These are phyloP conservation scores for Zygoascus biomembranicola DNA, from an alignment of 805 yeast species.

Conservation along the genomic window DNA sequence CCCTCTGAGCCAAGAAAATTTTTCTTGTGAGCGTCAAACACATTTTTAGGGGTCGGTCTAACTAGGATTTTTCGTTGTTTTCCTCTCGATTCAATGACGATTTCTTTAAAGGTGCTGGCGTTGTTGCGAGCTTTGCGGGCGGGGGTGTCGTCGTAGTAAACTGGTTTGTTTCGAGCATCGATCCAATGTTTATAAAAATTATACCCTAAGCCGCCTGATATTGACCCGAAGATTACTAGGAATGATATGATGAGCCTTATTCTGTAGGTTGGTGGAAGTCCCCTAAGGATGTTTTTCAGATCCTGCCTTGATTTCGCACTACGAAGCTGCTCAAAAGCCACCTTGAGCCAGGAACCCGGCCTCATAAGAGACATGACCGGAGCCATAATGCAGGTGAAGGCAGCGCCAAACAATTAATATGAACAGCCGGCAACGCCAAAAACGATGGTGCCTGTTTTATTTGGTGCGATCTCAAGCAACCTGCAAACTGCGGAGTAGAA, in stretches of 20 bases:
- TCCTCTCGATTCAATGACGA: conserved; percentile 20
- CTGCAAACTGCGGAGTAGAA: too few relatives aligned
- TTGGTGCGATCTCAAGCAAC: too few relatives aligned
- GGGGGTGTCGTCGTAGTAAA: neutral
- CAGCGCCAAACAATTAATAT: too few relatives aligned
- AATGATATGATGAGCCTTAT: neutral
- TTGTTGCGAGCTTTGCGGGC: neutral
- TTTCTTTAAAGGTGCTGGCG: conserved; percentile 11
- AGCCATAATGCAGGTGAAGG: neutral
- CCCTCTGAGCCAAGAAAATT: conserved; percentile 16
- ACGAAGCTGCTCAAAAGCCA: neutral
- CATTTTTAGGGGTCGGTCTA: conserved; percentile 22
- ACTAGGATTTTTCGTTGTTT: conserved; percentile 19
- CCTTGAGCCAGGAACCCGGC: neutral
- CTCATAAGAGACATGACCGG: neutral
- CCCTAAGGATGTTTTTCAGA: neutral
- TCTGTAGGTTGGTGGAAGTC: neutral
- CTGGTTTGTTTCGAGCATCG: neutral
- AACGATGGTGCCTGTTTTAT: too few relatives aligned
- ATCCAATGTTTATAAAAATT: neutral
- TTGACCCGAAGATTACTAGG: neutral
- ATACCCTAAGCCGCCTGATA: neutral
- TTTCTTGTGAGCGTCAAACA: conserved; percentile 26
- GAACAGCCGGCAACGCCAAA: too few relatives aligned
- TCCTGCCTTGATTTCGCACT: neutral